These are phyloP conservation scores for Colletotrichum filicis DNA, from an alignment of 2,329 filamentous ascomycete genomes.

Conservation along the genomic window DNA sequence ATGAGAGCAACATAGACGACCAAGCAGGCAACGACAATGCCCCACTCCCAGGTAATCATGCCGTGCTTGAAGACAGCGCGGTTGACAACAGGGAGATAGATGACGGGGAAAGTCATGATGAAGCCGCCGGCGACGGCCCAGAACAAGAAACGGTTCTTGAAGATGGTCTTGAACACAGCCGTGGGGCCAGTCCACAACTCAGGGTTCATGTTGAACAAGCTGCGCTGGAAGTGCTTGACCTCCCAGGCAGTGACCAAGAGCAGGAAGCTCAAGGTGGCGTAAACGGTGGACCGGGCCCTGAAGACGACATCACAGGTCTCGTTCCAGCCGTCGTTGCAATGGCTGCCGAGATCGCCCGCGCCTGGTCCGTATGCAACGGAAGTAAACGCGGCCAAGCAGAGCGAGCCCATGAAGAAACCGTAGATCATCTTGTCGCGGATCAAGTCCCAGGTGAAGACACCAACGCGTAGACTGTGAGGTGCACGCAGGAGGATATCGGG, in stretches of 20 bases:
- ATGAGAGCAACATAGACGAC: constrained; percentile 71
- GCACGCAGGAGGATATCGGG: constrained; percentile 75
- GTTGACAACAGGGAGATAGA: constrained; percentile 77
- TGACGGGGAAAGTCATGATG: constrained; percentile 68
- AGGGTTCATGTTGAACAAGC: constrained; percentile 74
- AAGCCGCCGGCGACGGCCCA: constrained; percentile 72
- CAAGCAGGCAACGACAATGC: constrained; percentile 69
- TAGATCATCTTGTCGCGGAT: constrained; percentile 75
- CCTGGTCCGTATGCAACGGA: constrained; percentile 67
- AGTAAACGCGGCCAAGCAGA: constrained; percentile 71
- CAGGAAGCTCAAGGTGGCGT: constrained; percentile 75
- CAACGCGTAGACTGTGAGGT: constrained; percentile 68
- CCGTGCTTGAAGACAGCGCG: constrained; percentile 75
- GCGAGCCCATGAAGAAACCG: constrained; percentile 70
- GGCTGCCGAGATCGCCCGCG: constrained; percentile 59
- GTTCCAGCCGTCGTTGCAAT: constrained; percentile 68
- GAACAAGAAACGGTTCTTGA: constrained; percentile 75
- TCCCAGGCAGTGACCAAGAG: constrained; percentile 79
- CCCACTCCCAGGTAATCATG: constrained; percentile 79
- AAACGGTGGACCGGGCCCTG: constrained; percentile 74
- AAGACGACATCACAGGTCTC: constrained; percentile 66
- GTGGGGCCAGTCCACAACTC: constrained; percentile 59
- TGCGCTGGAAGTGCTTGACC: constrained; percentile 76
- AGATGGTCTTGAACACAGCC: constrained; percentile 70
- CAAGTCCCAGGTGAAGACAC: constrained; percentile 73